Evolutionary conservation across 768 basidiomycete genomes (phyloP).

Genomic region (Coprinopsis strossmayeri): DNA sequence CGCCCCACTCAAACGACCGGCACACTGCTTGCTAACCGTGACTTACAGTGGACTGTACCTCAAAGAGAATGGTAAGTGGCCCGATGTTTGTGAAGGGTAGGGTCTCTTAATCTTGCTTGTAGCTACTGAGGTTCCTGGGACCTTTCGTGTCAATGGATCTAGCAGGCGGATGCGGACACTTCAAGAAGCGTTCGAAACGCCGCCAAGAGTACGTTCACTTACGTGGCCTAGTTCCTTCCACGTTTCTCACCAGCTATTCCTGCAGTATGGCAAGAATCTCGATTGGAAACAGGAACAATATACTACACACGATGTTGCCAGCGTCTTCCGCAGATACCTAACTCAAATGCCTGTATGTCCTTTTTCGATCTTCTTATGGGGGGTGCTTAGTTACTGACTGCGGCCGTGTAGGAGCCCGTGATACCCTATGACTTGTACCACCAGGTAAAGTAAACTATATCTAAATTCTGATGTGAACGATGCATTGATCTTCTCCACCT

Average conservation of each 20-base stretch:
- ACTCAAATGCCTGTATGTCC: conserved; percentile 90
- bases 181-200: conserved; percentile 83
- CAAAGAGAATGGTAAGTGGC: conserved; percentile 76
- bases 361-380: conserved; percentile 8
- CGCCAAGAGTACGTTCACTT: conserved; percentile 59
- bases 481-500: too few species aligned
- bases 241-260: not conserved
- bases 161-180: conserved; percentile 94
- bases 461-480: not conserved
- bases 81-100: not conserved
- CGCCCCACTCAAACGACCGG: conserved; percentile 19
- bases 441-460: conserved; percentile 47
- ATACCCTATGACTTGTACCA: conserved; percentile 90
- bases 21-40: conserved; percentile 6
- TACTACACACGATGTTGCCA: conserved; percentile 96
- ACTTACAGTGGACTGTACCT: conserved; percentile 75
- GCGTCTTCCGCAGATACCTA: conserved; percentile 91
- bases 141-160: conserved; percentile 95
- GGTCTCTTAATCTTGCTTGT: conserved; percentile 5
- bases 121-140: conserved; percentile 90
- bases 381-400: conserved; percentile 2
- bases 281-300: conserved; percentile 85
- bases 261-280: conserved; percentile 86
- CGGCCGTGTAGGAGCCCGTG: conserved; percentile 70
- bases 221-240: conserved; percentile 1